Base-by-base conservation (phyloP, 2,329 filamentous ascomycete genomes). In the Colletotrichum spinosum region DNA sequence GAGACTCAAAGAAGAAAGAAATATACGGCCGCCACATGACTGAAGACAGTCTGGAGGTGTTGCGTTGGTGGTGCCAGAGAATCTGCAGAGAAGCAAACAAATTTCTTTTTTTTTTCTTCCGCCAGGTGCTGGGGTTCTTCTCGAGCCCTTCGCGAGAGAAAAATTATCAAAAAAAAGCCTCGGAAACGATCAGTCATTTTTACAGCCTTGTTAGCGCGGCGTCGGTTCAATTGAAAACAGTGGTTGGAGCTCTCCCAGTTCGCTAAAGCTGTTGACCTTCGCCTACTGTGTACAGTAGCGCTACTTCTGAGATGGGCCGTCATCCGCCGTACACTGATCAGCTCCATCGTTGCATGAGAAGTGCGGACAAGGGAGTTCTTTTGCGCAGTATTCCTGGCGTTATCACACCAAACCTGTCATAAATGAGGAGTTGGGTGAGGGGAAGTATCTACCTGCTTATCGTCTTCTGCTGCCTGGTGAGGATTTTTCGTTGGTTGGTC, bases 131-230 rank as follows among this genome's bases (percentile, higher is more conserved):
- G 25, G 25, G 25, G 25, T 25, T 25, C 25, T 4, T 25, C 4
- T 25, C 25, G 25, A 25, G 25, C 25, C 25, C 15, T 52, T 46
- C 44, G 17, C 17, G 38, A 34, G 39, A 6, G 35, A 46, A 38
- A n/a, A 52, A 17, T 46, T 17, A 8, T 39, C 52, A 54, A 41
- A 41, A 41, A 41, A 55, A 17, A 25, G 45, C 52, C n/a, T 33
- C 7, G 25, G 9, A 61, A 62, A 53, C 15, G 58, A 65, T 51
- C 17, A 39, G 41, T 65, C 62, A 56, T 38, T 38, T 62, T 53
- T 17, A 45, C 33, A 10, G n/a, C 33, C 45, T 15, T 25, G n/a
- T 52, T 51, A 44, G 39, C 39, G 46, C 46, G 13, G 25, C 46
- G n/a, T 52, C 55, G 45, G 45, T 50, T 17, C 13, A 1, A 44